Evolutionary conservation across 1,284 basidiomycete species (phyloP), one percentile per base, ranked within the genome.

Genomic region (Peniophora sp.): DNA sequence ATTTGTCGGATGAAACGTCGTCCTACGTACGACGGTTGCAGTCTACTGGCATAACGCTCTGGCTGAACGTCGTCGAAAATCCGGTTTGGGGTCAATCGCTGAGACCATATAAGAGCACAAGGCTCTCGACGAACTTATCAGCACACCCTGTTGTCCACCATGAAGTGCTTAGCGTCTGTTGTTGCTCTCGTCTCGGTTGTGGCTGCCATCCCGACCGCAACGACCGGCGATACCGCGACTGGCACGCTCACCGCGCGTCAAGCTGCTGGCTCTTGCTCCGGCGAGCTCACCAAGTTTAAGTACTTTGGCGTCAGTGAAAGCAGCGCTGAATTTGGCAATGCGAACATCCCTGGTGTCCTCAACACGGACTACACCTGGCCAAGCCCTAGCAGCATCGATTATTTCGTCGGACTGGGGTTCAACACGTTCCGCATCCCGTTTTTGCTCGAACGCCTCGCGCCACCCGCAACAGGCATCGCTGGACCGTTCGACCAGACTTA

Each of bases 351-450:
- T 12, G 77, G 77, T 47, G 63, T 63, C n/a, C 64, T 77, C 20
- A 70, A 70, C 51, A 77, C 60, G 36, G 69, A 75, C 53, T 77
- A 75, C 61, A 75, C 68, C 34, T 78, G 73, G 72, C 74, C 73
- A 12, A 67, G 70, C 35, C 69, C 73, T 24, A 66, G 65, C 41
- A 72, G 69, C 53, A 68, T 75, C 51, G 74, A 76, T 58, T 82
- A 67, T 67, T 82, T 84, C 63, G 64, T 79, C 45, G 62, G 59
- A 20, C 63, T 76, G 58, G 80, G 79, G 22, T 76, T 83, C 69
- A 83, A 83, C 65, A 72, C 75, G 44, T 82, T 83, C 78, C 79
- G 80, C 55, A 64, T 83, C 56, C 73, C 79, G 11, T 79, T 83
- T 76, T 60, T 71, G 54, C 68, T 78, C 65, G 81, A 83, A 60